Base-by-base conservation (phyloP, 805 yeast species). In the Monosporozyma unispora region DNA sequence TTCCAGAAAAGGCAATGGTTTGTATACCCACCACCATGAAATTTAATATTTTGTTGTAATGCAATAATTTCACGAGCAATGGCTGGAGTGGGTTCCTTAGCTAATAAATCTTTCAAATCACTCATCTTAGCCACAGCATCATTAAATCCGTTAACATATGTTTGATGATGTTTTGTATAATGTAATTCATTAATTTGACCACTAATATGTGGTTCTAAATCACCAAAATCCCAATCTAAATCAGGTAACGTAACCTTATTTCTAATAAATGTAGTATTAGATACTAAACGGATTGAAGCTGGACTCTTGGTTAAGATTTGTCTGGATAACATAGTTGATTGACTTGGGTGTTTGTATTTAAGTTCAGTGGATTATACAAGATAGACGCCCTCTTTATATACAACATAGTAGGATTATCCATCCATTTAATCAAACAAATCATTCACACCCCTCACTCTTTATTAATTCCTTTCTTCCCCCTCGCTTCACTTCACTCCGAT, bases 11-110 rank as follows among this genome's bases (percentile, higher is more conserved):
- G 71, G 56, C 80, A 73, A 72, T 88, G 96, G 80, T 88, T 88
- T 63, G 82, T 73, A 74, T 74, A 86, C 28, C 96, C 96, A 67
- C 96, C 96, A 58, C 93, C 93, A 69, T 88, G 90, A 80, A 88
- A 88, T 66, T 86, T 88, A 73, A 89, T 80, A 58, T 77, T 72
- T 60, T 85, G 84, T 67, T 84, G 85, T 56, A 87, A 73, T 56
- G 74, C 78, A 38, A 62, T 49, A 60, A 83, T 75, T 44, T 57
- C 53, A 21, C 57, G 49, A 7, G 62, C 59, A 18, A 58, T 37
- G 6, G 50, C 39, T 3, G 58, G 55, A 46, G 82, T 69, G 62
- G 78, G 78, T 61, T 77, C 71, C 53, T 75, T 74, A 53, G 83
- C 85, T 54, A 82, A 78, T 48, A 73, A 72, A 38, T 70, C 68